Percentiles rank a stretch among this genome's conserved stretches.
These are phyloP conservation scores for Trichoderma polysporum DNA, from an alignment of 2,329 filamentous ascomycete species.

Conservation along the genomic window DNA sequence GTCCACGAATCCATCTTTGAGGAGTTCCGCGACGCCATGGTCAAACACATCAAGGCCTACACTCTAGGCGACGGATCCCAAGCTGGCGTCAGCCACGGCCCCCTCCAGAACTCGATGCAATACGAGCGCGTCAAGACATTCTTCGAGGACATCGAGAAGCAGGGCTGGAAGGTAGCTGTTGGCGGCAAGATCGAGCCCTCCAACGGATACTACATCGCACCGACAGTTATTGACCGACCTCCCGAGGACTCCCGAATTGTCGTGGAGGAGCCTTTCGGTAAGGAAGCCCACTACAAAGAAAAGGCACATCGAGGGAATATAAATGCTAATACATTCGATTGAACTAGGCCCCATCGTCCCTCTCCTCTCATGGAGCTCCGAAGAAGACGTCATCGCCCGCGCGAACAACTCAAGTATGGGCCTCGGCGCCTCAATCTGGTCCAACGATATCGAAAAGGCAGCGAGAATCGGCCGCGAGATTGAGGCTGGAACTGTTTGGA, in stretches of 20 bases:
- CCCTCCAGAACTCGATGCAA: slow-evolving; percentile 61
- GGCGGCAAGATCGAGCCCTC: slow-evolving; percentile 44
- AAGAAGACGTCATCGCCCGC: slow-evolving; percentile 35
- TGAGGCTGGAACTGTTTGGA: slow-evolving; percentile 52
- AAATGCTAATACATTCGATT: not conserved
- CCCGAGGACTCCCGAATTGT: slow-evolving; percentile 35
- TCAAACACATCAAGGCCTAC: slow-evolving; percentile 43
- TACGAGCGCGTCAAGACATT: slow-evolving; percentile 33
- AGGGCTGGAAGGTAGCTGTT: slow-evolving; percentile 30
- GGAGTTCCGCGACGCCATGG: slow-evolving; percentile 48
- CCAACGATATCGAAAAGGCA: slow-evolving; percentile 48
- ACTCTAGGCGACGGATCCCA: slow-evolving; percentile 41
- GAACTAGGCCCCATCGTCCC: slow-evolving; percentile 33
- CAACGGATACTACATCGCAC: slow-evolving; percentile 83
- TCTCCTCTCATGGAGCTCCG: slow-evolving; percentile 32
- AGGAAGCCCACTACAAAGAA: not conserved
- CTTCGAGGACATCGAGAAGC: slow-evolving; percentile 36
- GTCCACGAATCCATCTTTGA: slow-evolving; percentile 59
- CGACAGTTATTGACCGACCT: slow-evolving; percentile 52
- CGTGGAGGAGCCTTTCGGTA: slow-evolving; percentile 37
- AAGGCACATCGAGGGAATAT: too few species aligned
- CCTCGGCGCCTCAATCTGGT: slow-evolving; percentile 57
- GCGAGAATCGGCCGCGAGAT: slow-evolving; percentile 49
- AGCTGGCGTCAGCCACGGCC: slow-evolving; percentile 47
- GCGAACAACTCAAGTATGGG: slow-evolving; percentile 53